phyloP scores from a whole-genome alignment of 495 filamentous ascomycete species.

The Aspergillus carlsbadensis region DNA sequence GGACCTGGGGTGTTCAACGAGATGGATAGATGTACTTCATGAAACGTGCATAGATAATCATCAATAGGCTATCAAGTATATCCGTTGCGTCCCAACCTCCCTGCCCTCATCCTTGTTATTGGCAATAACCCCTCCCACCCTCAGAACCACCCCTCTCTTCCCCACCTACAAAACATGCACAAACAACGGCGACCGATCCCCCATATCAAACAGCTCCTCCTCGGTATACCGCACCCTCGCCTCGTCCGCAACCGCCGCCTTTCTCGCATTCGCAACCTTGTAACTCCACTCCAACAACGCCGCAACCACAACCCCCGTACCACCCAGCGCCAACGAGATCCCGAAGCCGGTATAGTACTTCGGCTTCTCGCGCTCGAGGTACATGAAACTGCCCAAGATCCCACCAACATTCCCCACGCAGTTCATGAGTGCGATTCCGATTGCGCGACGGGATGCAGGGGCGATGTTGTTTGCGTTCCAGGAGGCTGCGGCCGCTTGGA shows the following conservation, averaged over 20 bases:
- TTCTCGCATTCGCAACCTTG: constrained; percentile 21
- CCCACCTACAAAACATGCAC: constrained; percentile 25
- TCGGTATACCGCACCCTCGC: constrained; percentile 31
- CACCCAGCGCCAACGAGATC: constrained; percentile 23
- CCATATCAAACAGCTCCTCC: constrained; percentile 39
- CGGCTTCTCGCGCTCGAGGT: constrained; percentile 28
- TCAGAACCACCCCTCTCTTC: too few species aligned
- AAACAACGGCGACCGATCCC: constrained; percentile 39
- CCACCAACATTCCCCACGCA: constrained; percentile 33
- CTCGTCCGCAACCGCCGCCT: constrained; percentile 22
- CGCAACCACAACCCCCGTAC: constrained; percentile 17
- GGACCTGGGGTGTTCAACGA: too few species aligned
- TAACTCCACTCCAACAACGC: constrained; percentile 20
- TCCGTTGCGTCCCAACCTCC: too few species aligned
- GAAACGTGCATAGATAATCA: too few species aligned
- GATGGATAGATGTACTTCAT: too few species aligned
- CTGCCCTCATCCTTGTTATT: too few species aligned
- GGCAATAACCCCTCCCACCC: too few species aligned
- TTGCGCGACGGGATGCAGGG: constrained; percentile 32
- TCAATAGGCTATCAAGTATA: too few species aligned
- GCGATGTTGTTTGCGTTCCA: constrained; percentile 41
- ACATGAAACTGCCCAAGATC: constrained; percentile 37
- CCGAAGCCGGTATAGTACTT: constrained; percentile 34
- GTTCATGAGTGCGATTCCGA: constrained; percentile 33
- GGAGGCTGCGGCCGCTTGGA: constrained; percentile 28